Evolutionary conservation across 768 basidiomycete genomes (phyloP).

Genomic region (Tulasnella sp.): DNA sequence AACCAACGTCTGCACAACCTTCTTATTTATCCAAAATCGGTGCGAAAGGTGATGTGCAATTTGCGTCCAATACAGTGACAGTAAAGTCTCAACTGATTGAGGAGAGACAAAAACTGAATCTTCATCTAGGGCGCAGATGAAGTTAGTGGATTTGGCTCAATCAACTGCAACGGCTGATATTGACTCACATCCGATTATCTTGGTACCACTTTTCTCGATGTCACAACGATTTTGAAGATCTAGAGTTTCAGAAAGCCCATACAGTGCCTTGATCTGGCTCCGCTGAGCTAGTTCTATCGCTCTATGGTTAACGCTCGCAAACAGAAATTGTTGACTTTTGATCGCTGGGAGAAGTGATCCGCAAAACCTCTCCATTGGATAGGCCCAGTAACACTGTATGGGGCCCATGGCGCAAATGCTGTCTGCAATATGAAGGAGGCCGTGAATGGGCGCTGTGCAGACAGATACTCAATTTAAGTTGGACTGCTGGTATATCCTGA

Average conservation of each 20-base stretch:
- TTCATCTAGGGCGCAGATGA: too few relatives aligned
- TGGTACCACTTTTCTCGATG: too few relatives aligned
- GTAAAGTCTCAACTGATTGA: too few relatives aligned
- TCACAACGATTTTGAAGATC: not conserved
- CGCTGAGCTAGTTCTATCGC: not conserved
- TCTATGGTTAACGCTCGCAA: not conserved
- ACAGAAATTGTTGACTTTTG: not conserved
- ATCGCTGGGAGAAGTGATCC: not conserved
- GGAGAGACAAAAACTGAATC: too few relatives aligned
- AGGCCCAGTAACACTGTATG: constrained; percentile 4
- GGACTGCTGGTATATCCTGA: constrained; percentile 1
- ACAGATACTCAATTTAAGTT: not conserved
- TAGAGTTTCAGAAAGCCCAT: not conserved
- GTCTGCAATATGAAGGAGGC: not conserved
- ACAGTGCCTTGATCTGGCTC: not conserved
- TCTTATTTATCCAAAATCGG: not conserved
- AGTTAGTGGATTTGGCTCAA: too few relatives aligned
- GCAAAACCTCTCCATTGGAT: constrained; percentile 4
- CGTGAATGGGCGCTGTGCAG: not conserved
- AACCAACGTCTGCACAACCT: not conserved
- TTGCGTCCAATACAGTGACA: too few relatives aligned
- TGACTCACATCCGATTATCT: not conserved
- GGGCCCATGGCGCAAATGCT: not conserved
- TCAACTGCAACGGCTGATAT: too few relatives aligned
- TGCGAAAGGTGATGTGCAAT: not conserved